Base-by-base conservation (phyloP, 1,284 basidiomycete species). In the Heterobasidion parviporum region DNA sequence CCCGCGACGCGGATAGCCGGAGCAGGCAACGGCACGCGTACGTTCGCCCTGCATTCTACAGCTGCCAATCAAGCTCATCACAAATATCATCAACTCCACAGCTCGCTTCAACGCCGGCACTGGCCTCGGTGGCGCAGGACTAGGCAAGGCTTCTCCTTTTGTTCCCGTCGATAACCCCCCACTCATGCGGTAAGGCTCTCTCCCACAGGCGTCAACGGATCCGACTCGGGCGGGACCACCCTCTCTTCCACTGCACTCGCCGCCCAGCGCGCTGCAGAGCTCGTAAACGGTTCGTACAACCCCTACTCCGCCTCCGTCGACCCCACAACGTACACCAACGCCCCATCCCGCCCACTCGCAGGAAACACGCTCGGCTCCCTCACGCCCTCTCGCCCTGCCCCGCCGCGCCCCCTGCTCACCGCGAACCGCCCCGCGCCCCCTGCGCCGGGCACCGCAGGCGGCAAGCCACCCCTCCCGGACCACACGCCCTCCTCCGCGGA, bases 91-190 rank as follows among this genome's bases (percentile, higher is more conserved):
- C 41, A 32, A 45, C 45, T 8, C 48, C 51, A 54, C 89, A 8
- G 81, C 87, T 0, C 80, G 93, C 0, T 95, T 94, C 72, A 85
- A 86, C 53, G 91, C 89, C 2, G 89, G 90, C 2, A 92, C 91
- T 1, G 94, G 94, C 6, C 79, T 94, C 10, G 91, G 84, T 50
- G 92, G 91, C 15, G 66, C 75, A 9, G 67, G 64, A 56, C 73
- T 80, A 61, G 67, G 77, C 58, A 78, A 81, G 68, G 68, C 77
- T 58, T 70, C 73, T 6, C 62, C 78, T 7, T 65, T 76, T 44
- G 65, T 72, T 66, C 58, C 56, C 55, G 16, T 38, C 26, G 15
- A 20, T 32, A 33, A 18, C 63, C 66, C 14, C 8, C 74, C 78
- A 18, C 65, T 68, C 6, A 69, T 76, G 20, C 78, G 76, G 62